Percentiles rank a stretch among this genome's conserved stretches.
These are phyloP conservation scores for Takakia lepidozioides DNA, from an alignment of 225 moss, liverwort and hornwort genomes.

Conservation along the genomic window DNA sequence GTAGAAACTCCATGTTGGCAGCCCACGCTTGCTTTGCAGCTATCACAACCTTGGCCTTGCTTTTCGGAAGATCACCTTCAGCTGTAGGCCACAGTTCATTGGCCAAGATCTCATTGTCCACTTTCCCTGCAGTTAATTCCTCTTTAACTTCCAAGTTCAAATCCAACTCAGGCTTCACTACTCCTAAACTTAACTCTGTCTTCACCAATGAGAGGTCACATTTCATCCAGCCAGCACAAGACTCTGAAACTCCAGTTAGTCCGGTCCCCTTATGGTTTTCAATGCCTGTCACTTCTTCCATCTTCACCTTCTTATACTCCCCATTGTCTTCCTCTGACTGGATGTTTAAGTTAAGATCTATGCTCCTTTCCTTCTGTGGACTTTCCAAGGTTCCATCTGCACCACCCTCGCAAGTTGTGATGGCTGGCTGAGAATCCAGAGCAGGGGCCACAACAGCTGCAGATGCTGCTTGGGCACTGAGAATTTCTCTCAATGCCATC, in stretches of 20 bases:
- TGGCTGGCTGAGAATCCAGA: constrained; percentile 19
- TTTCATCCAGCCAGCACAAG: constrained; percentile 24
- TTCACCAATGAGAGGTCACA: constrained; percentile 19
- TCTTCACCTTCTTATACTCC: constrained; percentile 32
- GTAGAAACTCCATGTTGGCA: constrained; percentile 75
- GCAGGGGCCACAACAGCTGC: constrained; percentile 59
- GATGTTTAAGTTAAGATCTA: constrained; percentile 70
- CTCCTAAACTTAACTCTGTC: constrained; percentile 50
- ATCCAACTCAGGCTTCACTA: constrained; percentile 30
- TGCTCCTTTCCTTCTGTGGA: constrained; percentile 47
- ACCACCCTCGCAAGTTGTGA: not conserved
- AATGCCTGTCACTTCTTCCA: constrained; percentile 20
- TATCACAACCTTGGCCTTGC: constrained; percentile 31
- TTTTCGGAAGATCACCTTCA: constrained; percentile 13
- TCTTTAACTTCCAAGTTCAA: constrained; percentile 60
- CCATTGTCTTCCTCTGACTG: constrained; percentile 54
- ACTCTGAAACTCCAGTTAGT: constrained; percentile 8
- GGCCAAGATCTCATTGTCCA: constrained; percentile 14
- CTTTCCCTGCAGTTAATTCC: constrained; percentile 26
- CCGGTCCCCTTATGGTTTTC: constrained; percentile 30
- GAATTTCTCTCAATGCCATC: constrained; percentile 87
- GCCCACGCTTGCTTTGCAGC: constrained; percentile 63
- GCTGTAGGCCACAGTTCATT: constrained; percentile 26
- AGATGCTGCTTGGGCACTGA: constrained; percentile 85
- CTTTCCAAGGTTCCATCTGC: constrained; percentile 14